Evolutionary conservation across 1,284 basidiomycete genomes (phyloP).

Genomic region (Termitomyces sp.): DNA sequence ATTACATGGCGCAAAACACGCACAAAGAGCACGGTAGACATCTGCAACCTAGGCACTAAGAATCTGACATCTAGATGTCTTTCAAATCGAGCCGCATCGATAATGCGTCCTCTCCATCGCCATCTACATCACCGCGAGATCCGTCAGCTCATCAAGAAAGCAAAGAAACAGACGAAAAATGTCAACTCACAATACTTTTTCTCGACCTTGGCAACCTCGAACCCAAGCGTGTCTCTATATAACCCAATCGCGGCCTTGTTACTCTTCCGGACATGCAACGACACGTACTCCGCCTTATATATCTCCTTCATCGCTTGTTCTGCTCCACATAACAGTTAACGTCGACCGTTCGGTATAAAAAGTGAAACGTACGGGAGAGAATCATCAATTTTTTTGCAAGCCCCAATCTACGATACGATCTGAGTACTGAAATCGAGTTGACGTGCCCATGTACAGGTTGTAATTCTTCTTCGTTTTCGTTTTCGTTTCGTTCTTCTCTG

Average conservation of each 20-base stretch:
- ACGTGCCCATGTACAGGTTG: constrained; percentile 74
- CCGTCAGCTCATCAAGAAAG: neutral
- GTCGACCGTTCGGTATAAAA: constrained; percentile 20
- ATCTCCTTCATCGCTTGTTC: constrained; percentile 86
- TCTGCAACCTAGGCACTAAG: neutral
- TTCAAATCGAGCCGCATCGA: constrained; percentile 3
- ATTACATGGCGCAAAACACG: neutral
- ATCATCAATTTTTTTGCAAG: constrained; percentile 87
- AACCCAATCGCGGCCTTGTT: constrained; percentile 82
- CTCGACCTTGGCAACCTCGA: constrained; percentile 71
- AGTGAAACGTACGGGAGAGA: constrained; percentile 60
- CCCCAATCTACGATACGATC: constrained; percentile 81
- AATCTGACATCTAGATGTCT: neutral
- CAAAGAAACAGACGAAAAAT: neutral
- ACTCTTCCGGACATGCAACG: constrained; percentile 83
- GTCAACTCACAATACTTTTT: constrained; percentile 76
- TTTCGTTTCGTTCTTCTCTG: constrained; percentile 49
- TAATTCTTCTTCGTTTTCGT: constrained; percentile 48
- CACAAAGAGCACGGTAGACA: neutral
- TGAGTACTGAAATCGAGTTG: constrained; percentile 86
- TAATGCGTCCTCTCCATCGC: constrained; percentile 5
- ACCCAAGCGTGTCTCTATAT: constrained; percentile 82
- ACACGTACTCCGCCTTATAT: constrained; percentile 74
- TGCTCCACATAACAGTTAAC: constrained; percentile 25
- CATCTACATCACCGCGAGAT: neutral